Evolutionary conservation across 208 protist species (phyloP), one percentile per base, ranked within the genome.

Genomic region (Borovskyia barvae): DNA sequence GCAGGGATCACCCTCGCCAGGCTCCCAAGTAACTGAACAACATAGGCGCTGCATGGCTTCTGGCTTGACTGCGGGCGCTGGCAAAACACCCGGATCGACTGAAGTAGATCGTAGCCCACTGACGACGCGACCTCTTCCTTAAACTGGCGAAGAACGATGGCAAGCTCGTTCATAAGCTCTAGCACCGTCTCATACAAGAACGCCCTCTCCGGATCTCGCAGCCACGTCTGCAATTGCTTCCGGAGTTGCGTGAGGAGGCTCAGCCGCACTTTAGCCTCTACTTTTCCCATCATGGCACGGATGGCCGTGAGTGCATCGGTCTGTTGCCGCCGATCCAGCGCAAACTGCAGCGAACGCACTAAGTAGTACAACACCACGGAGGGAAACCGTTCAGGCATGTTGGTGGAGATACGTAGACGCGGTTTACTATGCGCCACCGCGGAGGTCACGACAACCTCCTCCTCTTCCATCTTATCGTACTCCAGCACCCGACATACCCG

Each of bases 11-110:
- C 72, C 19, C 80, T 74, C 3, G 85, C 89, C 1, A 95, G 77
- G 35, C 78, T 82, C 66, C 93, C 85, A 1, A 95, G 71, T 20
- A 95, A 61, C 73, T 95, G 80, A 29, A 95, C 85, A 4, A 95
- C 86, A 55, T 79, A 76, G 39, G 80, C 73, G 77, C 80, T 93
- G 29, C 90, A 75, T 5, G 89, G 89, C 30, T 82, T 86, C 63
- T 95, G 89, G 14, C 85, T 80, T 9, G 89, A 85, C 65, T 93
- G 89, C 29, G 89, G 85, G 4, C 86, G 75, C 19, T 68, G 43
- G 37, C 80, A 95, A 63, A 95, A 95, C 22, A 75, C 61, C 43
- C 89, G 74, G 17, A 89, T 80, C 8, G 82, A 83, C 35, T 82
- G 69, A n/a, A 95, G 55, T 25, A 95, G 56, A 29, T 93, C 78